Conservation (phyloP, 495 filamentous ascomycete genomes). For the Podospora conica region DNA sequence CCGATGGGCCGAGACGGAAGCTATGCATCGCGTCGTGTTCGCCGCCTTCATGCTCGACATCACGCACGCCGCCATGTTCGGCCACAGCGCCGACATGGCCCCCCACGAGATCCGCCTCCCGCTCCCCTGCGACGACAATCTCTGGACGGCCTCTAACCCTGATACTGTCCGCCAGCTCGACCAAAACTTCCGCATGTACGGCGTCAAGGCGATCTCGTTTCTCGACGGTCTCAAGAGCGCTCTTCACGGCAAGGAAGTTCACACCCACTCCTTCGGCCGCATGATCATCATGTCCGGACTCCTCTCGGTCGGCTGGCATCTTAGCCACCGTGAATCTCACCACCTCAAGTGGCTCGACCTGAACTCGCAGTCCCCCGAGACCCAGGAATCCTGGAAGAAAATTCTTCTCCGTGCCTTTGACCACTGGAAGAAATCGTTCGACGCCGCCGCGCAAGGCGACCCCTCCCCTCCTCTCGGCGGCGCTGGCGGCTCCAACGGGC, state of each 20-base stretch:
- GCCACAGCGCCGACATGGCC: conserved; percentile 92
- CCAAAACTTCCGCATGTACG: conserved; percentile 72
- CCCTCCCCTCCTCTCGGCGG: conserved; percentile 31
- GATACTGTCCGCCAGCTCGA: conserved; percentile 81
- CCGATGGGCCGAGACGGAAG: conserved; percentile 91
- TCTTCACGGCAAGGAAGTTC: conserved; percentile 78
- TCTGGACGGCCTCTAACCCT: conserved; percentile 87
- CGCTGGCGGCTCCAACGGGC: conserved; percentile 57
- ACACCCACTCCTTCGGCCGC: conserved; percentile 87
- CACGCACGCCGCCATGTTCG: conserved; percentile 95
- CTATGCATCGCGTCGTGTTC: conserved; percentile 85
- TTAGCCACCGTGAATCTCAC: conserved; percentile 91
- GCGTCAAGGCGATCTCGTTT: conserved; percentile 78
- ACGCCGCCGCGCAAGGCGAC: conserved; percentile 44
- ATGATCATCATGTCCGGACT: conserved; percentile 94
- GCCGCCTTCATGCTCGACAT: conserved; percentile 93
- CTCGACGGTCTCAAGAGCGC: conserved; percentile 86
- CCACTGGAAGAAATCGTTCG: conserved; percentile 89
- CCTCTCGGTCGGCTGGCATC: conserved; percentile 90
- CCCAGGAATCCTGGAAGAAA: conserved; percentile 82
- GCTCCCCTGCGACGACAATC: conserved; percentile 85
- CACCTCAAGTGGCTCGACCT: conserved; percentile 78
- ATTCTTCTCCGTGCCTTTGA: conserved; percentile 83
- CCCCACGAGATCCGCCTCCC: conserved; percentile 93
- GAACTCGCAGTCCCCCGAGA: conserved; percentile 62